Conservation (phyloP, 2,329 filamentous ascomycete species). For the Fusarium xylarioides region DNA sequence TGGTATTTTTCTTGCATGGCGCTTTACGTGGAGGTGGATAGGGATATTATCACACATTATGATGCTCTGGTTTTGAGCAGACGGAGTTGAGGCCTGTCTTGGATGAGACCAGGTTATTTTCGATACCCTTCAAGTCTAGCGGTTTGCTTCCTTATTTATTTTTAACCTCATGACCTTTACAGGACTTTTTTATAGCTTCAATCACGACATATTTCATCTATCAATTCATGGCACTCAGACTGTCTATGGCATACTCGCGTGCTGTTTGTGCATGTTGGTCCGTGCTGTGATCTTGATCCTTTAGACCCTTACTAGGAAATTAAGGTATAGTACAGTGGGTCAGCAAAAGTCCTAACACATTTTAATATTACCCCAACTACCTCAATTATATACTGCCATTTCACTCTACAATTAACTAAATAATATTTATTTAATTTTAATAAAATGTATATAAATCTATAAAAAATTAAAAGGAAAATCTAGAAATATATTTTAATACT, state of each 20-base stretch:
- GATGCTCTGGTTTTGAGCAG: conserved; percentile 36
- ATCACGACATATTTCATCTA: background rate
- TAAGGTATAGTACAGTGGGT: background rate
- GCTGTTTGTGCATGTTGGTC: background rate
- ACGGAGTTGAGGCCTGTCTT: conserved; percentile 38
- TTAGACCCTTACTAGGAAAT: background rate
- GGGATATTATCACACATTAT: conserved; percentile 15
- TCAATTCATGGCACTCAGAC: background rate
- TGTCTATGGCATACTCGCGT: background rate
- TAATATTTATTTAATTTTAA: no score
- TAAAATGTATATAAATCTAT: no score
- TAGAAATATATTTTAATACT: no score
- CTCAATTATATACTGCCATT: no score
- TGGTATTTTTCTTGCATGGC: conserved; percentile 22
- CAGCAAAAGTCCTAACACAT: no score
- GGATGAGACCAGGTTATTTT: conserved; percentile 40
- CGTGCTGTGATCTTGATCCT: background rate
- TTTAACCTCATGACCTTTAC: background rate
- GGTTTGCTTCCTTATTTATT: conserved; percentile 19
- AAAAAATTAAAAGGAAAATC: no score
- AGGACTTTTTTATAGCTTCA: background rate
- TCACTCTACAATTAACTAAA: no score
- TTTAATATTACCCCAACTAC: no score
- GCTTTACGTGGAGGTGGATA: conserved; percentile 22
- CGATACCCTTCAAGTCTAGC: conserved; percentile 42